Conservation (phyloP, 805 yeast species). For the Yarrowia deformans region DNA sequence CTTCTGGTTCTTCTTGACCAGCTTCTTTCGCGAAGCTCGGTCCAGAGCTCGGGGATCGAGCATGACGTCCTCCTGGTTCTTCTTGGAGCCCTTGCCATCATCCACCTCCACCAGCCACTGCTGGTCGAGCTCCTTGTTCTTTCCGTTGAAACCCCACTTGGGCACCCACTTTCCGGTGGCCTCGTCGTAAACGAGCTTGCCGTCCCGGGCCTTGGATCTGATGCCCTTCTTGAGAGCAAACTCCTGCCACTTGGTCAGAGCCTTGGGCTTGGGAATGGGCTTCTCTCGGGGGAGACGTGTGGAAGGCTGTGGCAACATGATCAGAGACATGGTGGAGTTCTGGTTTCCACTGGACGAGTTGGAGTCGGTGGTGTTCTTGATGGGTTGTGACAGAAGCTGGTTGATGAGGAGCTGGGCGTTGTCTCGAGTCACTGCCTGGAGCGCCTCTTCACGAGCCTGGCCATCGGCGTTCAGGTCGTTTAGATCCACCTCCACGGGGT, state of each 20-base stretch:
- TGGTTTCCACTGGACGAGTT: slow-evolving; percentile 60
- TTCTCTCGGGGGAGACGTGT: slow-evolving; percentile 93
- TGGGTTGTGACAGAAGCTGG: slow-evolving; percentile 88
- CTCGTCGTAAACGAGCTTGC: slow-evolving; percentile 89
- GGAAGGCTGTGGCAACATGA: slow-evolving; percentile 82
- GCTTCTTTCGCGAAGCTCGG: slow-evolving; percentile 82
- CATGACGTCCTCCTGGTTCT: slow-evolving; percentile 56
- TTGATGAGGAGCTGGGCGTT: slow-evolving; percentile 90
- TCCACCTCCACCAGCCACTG: slow-evolving; percentile 98
- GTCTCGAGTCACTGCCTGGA: slow-evolving; percentile 79
- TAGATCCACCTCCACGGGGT: slow-evolving; percentile 74
- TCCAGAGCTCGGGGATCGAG: slow-evolving; percentile 85
- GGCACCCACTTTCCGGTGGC: slow-evolving; percentile 94
- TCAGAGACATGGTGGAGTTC: slow-evolving; percentile 78
- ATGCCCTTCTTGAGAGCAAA: slow-evolving; percentile 97
- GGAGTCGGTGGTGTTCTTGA: slow-evolving; percentile 83
- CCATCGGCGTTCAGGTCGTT: slow-evolving; percentile 56
- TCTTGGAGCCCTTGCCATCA: slow-evolving; percentile 61
- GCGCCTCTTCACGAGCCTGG: slow-evolving; percentile 64
- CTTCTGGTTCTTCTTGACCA: slow-evolving; percentile 81
- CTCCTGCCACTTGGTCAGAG: slow-evolving; percentile 94
- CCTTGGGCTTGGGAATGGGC: slow-evolving; percentile 89
- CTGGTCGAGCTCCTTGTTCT: slow-evolving; percentile 81
- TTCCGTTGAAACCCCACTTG: slow-evolving; percentile 97
- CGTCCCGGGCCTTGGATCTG: slow-evolving; percentile 84